A percentile compares a stretch with the other conserved stretches of the same genome.
Conservation (phyloP, 2,329 filamentous ascomycete species). For the Monilinia laxa region DNA sequence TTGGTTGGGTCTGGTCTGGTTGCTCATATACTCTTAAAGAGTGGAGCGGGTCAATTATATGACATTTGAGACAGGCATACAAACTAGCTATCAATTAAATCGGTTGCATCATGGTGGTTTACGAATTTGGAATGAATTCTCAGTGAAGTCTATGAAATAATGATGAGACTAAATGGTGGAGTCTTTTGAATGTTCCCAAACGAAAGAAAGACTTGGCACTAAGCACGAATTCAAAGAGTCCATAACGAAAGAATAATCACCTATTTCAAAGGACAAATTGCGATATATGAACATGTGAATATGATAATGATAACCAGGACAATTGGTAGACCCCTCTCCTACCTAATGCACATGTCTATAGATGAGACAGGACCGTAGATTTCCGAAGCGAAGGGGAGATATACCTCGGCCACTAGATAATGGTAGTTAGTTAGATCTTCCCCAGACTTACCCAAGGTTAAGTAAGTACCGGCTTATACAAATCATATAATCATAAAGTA, state of each 20-base stretch:
- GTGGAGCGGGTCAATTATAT: slow-evolving; percentile 17
- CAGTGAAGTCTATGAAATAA: slow-evolving; percentile 11
- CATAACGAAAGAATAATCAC: background rate
- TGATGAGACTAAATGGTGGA: slow-evolving; percentile 9
- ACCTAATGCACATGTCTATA: background rate
- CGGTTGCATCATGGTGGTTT: slow-evolving; percentile 9
- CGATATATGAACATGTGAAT: slow-evolving; percentile 2
- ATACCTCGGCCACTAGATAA: slow-evolving; percentile 2
- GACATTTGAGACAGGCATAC: slow-evolving; percentile 13
- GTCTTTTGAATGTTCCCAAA: background rate
- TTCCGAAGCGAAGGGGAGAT: background rate
- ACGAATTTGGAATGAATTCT: background rate
- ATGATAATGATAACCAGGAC: background rate
- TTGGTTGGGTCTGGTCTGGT: slow-evolving; percentile 29
- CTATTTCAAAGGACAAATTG: background rate
- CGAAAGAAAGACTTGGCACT: background rate
- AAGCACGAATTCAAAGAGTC: background rate
- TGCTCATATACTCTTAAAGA: slow-evolving; percentile 15
- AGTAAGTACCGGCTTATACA: no score
- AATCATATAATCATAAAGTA: no score
- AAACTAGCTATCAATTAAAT: slow-evolving; percentile 17
- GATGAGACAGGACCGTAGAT: background rate
- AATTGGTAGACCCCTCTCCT: background rate
- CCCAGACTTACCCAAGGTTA: slow-evolving; percentile 13
- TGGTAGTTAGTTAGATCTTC: background rate